Evolutionary conservation across 495 filamentous ascomycete species (phyloP), one percentile per base, ranked within the genome.

Genomic region (Lentithecium fluviatile): DNA sequence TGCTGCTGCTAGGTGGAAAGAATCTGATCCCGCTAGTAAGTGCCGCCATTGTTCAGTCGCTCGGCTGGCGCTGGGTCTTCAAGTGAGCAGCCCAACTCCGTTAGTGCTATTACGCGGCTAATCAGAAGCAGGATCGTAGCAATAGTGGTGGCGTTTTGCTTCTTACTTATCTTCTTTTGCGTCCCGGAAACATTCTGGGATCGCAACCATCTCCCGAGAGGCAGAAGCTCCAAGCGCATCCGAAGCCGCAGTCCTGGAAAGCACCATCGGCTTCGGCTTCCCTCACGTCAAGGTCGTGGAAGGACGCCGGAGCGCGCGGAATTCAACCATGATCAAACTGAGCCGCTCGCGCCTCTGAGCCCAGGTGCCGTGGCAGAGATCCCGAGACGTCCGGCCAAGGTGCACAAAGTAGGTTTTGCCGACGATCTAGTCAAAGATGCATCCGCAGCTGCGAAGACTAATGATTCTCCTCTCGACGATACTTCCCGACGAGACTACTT

Each of bases 151-250:
- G 91, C 83, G 0, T 83, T 87, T 52, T 89, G 88, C 62, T 80
- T 88, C 42, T 67, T 81, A 8, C 73, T 95, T 0, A 77, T 97
- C 0, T 96, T 96, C 66, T 78, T 98, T 56, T 96, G 96, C 66
- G 88, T 95, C 6, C 94, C 94, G 0, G 94, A 98, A 74, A 96
- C 92, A 0, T 96, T 96, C 68, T 97, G 94, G 94, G 91, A 97
- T 69, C 81, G 94, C 20, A 86, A 86, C 2, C 93, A 92, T 2
- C 76, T 80, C 42, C 81, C 88, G 82, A 82, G 60, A 73, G 73
- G 52, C 74, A 71, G 12, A 69, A 67, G 56, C 29, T 32, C 29
- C 29, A 32, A 32, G 57, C 66, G 45, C 10, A 59, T 45, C 17
- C 47, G 46, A 34, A 32, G n/a, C 36, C 45, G 40, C 42, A 62